phyloP scores from a whole-genome alignment of 2,329 filamentous ascomycete genomes.

The Fusarium humuli region DNA sequence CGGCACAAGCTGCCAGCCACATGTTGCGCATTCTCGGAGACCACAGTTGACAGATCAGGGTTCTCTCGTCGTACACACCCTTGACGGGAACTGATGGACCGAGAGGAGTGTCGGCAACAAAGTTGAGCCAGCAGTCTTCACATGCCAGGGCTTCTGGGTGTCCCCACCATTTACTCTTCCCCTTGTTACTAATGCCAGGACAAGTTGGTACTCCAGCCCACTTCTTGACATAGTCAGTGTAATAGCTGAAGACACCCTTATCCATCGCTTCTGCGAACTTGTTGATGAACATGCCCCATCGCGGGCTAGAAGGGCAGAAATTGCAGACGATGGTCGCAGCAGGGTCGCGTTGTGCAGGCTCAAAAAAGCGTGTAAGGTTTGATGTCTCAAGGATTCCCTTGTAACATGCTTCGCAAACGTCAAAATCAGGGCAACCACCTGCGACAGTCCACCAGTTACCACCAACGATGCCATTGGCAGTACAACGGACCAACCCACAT shows the following conservation, averaged over 20 bases:
- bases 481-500: slow-evolving; percentile 44
- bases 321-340: slow-evolving; percentile 46
- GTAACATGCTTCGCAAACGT: slow-evolving; percentile 52
- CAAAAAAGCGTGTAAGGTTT: slow-evolving; percentile 47
- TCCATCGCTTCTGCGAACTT: slow-evolving; percentile 49
- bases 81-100: slow-evolving; percentile 45
- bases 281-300: slow-evolving; percentile 44
- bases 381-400: slow-evolving; percentile 46
- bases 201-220: slow-evolving; percentile 48
- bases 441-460: slow-evolving; percentile 52
- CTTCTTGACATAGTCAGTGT: slow-evolving; percentile 44
- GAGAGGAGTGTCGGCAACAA: slow-evolving; percentile 47
- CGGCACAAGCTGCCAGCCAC: slow-evolving; percentile 48
- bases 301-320: slow-evolving; percentile 44
- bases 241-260: slow-evolving; percentile 49
- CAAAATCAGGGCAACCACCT: slow-evolving; percentile 39
- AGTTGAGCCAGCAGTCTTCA: slow-evolving; percentile 50
- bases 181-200: slow-evolving; percentile 44
- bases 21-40: slow-evolving; percentile 54
- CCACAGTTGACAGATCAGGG: slow-evolving; percentile 53
- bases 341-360: slow-evolving; percentile 32
- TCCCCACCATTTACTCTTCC: slow-evolving; percentile 51
- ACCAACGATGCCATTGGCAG: slow-evolving; percentile 43
- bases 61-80: slow-evolving; percentile 37
- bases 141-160: slow-evolving; percentile 51